phyloP scores from a whole-genome alignment of 1,139 yeast species.

The Debaryomyces sp. region DNA sequence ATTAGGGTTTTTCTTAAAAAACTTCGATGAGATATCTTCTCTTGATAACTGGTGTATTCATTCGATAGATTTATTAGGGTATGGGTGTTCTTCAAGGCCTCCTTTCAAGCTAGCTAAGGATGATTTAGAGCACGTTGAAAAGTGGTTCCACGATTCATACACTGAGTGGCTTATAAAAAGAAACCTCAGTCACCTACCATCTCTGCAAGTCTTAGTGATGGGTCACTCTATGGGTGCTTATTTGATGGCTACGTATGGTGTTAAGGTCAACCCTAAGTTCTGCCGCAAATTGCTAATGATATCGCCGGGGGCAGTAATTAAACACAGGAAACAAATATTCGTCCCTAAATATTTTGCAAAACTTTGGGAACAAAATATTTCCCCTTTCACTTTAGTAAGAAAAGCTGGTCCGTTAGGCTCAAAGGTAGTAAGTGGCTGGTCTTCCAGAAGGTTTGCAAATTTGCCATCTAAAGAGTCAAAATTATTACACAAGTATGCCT shows the following conservation, averaged over 20 bases:
- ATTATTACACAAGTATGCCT: constrained; percentile 63
- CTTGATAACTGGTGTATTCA: constrained; percentile 61
- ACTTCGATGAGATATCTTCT: constrained; percentile 49
- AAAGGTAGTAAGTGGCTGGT: constrained; percentile 77
- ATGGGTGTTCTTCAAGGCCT: constrained; percentile 74
- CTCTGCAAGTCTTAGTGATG: constrained; percentile 43
- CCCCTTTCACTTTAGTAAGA: constrained; percentile 70
- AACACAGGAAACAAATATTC: constrained; percentile 40
- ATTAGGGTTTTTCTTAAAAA: constrained; percentile 67
- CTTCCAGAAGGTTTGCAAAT: constrained; percentile 63
- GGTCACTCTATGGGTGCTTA: constrained; percentile 72
- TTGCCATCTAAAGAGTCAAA: constrained; percentile 40
- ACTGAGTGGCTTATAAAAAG: constrained; percentile 46
- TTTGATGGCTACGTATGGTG: constrained; percentile 51
- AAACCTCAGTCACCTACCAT: constrained; percentile 23
- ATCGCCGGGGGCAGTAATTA: constrained; percentile 67
- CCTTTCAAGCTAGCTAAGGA: constrained; percentile 37
- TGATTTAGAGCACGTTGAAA: constrained; percentile 42
- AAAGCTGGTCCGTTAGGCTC: constrained; percentile 70
- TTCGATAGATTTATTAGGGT: constrained; percentile 74
- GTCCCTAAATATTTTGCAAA: constrained; percentile 67
- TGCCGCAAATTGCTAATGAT: constrained; percentile 53
- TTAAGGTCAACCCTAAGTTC: constrained; percentile 41
- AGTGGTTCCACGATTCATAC: constrained; percentile 57
- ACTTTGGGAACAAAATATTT: constrained; percentile 70